Base-by-base conservation (phyloP, 1,284 basidiomycete genomes). In the Ceratobasidium sp. region DNA sequence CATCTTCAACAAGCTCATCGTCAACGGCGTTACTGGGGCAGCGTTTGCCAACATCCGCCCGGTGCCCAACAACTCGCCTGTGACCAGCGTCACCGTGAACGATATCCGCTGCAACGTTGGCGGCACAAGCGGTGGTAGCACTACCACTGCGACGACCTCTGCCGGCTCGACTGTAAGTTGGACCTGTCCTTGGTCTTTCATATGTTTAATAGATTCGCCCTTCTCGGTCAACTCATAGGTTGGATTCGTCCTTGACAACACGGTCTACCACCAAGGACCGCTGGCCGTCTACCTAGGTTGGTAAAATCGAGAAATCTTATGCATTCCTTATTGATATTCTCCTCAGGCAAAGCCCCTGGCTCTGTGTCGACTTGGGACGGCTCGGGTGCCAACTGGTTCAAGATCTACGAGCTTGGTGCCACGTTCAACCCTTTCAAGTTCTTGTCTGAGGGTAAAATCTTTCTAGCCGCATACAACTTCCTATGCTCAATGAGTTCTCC, bases 61-160 rank as follows among this genome's bases (percentile, higher is more conserved):
- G 20, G 84, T 87, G 23, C 87, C 88, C 18, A 88, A 81, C 83
- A 89, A 89, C 84, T 88, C 87, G 80, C 88, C 88, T 14, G 88
- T 89, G 64, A 88, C 86, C 44, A 87, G 88, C 68, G 87, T 89
- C 12, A 88, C 86, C 33, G 87, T 87, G 33, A 87, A 81, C 2
- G 88, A 89, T 79, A 60, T 89, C 7, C 66, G 74, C 27, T 80
- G 77, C 84, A 89, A 88, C 79, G 88, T 88, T 76, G 86, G 87
- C 77, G 88, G 88, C 27, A 83, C 86, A 33, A 85, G 85, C 23
- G 88, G 87, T 5, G 79, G 85, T 10, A 81, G 82, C 55, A 86
- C 87, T 27, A 70, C 79, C 14, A 88, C 87, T 3, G 81, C 84
- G 8, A 84, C 83, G 73, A 86, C 88, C 73, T 81, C 86, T 44